These are phyloP conservation scores for Rhizopogon vulgaris DNA, from an alignment of 768 basidiomycete genomes.

Conservation along the genomic window DNA sequence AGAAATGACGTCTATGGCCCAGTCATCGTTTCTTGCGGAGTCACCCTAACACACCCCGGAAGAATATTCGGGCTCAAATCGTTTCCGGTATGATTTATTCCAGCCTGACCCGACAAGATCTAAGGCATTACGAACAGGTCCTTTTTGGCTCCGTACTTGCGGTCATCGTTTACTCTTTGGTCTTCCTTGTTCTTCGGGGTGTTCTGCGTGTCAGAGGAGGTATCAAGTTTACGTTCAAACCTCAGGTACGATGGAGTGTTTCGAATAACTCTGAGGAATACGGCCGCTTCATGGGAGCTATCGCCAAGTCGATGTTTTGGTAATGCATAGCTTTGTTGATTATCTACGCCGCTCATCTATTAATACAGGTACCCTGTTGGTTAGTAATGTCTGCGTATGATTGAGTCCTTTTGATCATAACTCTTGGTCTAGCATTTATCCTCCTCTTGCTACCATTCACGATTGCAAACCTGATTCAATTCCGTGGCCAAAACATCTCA, in stretches of 20 bases:
- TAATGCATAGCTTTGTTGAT: constrained; percentile 25
- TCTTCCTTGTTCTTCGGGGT: constrained; percentile 57
- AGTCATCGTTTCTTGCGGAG: constrained; percentile 45
- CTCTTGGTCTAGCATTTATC: constrained; percentile 45
- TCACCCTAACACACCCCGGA: constrained; percentile 36
- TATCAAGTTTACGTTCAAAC: constrained; percentile 44
- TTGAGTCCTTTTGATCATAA: neutral
- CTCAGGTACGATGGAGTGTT: constrained; percentile 37
- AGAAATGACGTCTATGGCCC: constrained; percentile 44
- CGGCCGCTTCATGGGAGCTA: constrained; percentile 51
- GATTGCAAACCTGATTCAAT: constrained; percentile 39
- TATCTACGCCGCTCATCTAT: constrained; percentile 4
- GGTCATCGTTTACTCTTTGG: constrained; percentile 49
- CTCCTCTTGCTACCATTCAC: constrained; percentile 55
- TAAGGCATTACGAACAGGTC: constrained; percentile 34
- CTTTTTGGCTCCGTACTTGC: constrained; percentile 52
- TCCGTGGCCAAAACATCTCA: constrained; percentile 45
- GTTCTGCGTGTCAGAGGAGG: constrained; percentile 46
- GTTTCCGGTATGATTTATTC: constrained; percentile 45
- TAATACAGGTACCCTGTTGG: constrained; percentile 52
- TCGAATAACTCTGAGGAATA: constrained; percentile 39
- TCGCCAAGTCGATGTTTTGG: constrained; percentile 70
- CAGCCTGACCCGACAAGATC: neutral
- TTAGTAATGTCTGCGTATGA: constrained; percentile 23
- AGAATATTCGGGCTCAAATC: constrained; percentile 49